Evolutionary conservation across 2,329 filamentous ascomycete genomes (phyloP).

Genomic region (Cercospora sp.): DNA sequence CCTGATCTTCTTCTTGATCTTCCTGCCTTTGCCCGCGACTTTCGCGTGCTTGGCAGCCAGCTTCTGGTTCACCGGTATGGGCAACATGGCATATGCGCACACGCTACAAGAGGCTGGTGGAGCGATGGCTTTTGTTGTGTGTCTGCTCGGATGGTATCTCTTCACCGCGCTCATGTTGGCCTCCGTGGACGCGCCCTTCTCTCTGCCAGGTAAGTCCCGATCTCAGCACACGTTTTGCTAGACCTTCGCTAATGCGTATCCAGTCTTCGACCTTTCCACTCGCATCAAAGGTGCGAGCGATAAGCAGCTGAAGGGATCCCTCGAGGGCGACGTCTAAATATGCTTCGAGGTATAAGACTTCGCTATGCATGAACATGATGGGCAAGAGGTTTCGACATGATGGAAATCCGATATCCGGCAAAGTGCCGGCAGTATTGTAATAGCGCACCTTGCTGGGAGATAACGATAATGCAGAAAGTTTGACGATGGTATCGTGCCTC

Average conservation of each 20-base stretch:
- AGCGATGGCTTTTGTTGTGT: conserved; percentile 51
- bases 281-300: neutral
- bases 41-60: conserved; percentile 61
- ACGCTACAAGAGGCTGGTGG: conserved; percentile 41
- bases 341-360: neutral
- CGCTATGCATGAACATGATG: neutral
- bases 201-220: conserved; percentile 41
- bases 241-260: neutral
- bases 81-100: conserved; percentile 31
- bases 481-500: neutral
- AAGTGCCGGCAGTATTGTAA: neutral
- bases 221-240: neutral
- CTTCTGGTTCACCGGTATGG: conserved; percentile 50
- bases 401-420: neutral
- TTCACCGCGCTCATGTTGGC: conserved; percentile 55
- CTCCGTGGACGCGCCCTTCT: conserved; percentile 54
- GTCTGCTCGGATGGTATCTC: conserved; percentile 54
- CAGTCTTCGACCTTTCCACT: neutral
- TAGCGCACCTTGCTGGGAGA: neutral
- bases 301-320: neutral
- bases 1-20: conserved; percentile 67
- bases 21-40: conserved; percentile 58
- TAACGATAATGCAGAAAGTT: neutral
- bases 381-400: neutral
- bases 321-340: neutral